phyloP scores from a whole-genome alignment of 148 eudicot species.

The Amaranthus cruentus region DNA sequence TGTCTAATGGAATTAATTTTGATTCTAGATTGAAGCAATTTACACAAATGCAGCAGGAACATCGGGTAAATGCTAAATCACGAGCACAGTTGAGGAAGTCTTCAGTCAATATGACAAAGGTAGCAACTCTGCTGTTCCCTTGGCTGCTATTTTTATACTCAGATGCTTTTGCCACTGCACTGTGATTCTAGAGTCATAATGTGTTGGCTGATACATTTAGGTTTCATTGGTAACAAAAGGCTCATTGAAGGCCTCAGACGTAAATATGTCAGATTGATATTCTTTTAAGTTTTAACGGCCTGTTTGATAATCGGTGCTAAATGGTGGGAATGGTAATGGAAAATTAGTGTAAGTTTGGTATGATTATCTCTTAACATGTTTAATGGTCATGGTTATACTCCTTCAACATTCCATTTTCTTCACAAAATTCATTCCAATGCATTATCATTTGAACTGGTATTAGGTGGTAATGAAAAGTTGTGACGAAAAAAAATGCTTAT shows the following conservation, averaged over 20 bases:
- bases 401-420: no score
- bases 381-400: background rate
- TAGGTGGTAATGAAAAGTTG: no score
- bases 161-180: background rate
- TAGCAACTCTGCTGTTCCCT: background rate
- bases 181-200: conserved; percentile 1
- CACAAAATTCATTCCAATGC: no score
- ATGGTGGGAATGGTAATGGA: no score
- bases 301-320: no score
- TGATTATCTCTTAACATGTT: background rate
- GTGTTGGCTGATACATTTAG: background rate
- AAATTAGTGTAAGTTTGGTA: background rate
- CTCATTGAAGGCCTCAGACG: background rate
- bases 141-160: background rate
- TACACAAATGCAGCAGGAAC: conserved; percentile 65
- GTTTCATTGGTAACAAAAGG: background rate
- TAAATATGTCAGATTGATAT: background rate
- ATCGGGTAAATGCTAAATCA: conserved; percentile 49
- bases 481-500: no score
- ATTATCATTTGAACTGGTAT: no score
- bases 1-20: conserved; percentile 72
- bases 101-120: conserved; percentile 46
- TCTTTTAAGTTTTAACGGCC: no score
- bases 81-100: conserved; percentile 35
- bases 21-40: conserved; percentile 64